Percentiles rank a stretch among this genome's conserved stretches.
phyloP scores from a whole-genome alignment of 2,329 filamentous ascomycete genomes.

The Juglanconis sp. region DNA sequence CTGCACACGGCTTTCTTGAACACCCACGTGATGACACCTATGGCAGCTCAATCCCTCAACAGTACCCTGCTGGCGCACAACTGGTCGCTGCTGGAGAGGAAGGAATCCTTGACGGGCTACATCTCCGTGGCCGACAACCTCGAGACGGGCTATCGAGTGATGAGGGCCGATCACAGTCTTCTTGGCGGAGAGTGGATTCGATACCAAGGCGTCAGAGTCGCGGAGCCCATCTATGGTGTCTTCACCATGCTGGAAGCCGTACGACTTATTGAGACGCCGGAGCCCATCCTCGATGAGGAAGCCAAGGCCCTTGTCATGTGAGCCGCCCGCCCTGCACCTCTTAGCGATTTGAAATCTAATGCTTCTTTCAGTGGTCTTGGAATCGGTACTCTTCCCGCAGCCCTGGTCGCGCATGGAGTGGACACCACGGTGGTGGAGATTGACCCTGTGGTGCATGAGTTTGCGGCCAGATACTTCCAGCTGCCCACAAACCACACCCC shows the following conservation, averaged over 20 bases:
- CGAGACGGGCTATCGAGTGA: constrained; percentile 68
- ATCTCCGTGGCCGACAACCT: constrained; percentile 82
- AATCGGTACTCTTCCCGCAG: constrained; percentile 85
- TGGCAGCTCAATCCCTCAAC: constrained; percentile 63
- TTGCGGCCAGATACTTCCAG: constrained; percentile 78
- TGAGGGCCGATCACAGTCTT: constrained; percentile 92
- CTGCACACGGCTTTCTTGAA: constrained; percentile 71
- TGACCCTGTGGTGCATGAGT: constrained; percentile 82
- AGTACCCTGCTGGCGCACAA: constrained; percentile 59
- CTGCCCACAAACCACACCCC: constrained; percentile 74
- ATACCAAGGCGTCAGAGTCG: constrained; percentile 51
- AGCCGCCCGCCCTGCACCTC: constrained; percentile 31
- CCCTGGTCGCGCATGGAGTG: constrained; percentile 82
- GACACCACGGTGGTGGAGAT: constrained; percentile 94
- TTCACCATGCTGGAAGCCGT: constrained; percentile 95
- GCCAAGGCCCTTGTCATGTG: constrained; percentile 84
- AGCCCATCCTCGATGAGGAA: constrained; percentile 55
- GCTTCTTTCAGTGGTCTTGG: constrained; percentile 67
- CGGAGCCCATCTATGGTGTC: constrained; percentile 91
- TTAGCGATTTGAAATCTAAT: constrained; percentile 22
- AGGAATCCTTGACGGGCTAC: constrained; percentile 87
- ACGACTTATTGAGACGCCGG: constrained; percentile 65
- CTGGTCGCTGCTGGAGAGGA: constrained; percentile 75
- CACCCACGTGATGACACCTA: constrained; percentile 64
- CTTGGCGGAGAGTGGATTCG: constrained; percentile 87